Evolutionary conservation across 306 rosid species (phyloP).

Genomic region (Cucumis sativus): DNA sequence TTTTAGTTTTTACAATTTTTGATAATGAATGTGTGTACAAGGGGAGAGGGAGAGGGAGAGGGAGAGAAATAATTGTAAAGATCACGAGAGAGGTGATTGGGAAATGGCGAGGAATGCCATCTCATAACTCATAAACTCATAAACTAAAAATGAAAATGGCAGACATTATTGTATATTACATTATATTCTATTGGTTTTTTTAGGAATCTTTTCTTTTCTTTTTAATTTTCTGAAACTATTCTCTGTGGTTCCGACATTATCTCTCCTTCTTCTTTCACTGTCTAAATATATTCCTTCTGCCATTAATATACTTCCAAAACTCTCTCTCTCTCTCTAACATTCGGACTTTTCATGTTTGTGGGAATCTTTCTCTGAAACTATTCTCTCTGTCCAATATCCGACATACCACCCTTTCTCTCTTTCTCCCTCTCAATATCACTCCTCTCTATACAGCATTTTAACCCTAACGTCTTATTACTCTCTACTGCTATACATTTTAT

Average conservation of each 20-base stretch:
- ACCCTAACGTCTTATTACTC: too few species aligned
- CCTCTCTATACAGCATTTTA: too few species aligned
- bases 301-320: not conserved
- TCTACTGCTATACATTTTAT: too few species aligned
- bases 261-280: not conserved
- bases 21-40: too few species aligned
- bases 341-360: too few species aligned
- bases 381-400: not conserved
- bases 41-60: not conserved
- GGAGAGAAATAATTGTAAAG: not conserved
- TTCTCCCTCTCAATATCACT: too few species aligned
- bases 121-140: not conserved
- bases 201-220: not conserved
- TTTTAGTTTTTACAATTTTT: too few species aligned
- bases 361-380: too few species aligned
- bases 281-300: not conserved
- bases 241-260: not conserved
- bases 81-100: not conserved
- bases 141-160: not conserved
- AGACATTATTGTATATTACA: not conserved
- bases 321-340: not conserved
- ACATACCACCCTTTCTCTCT: not conserved
- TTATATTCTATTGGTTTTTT: not conserved
- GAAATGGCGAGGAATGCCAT: not conserved
- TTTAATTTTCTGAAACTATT: not conserved